Conservation (phyloP, 2,329 filamentous ascomycete genomes). For the Alternaria novae-zelandiae region DNA sequence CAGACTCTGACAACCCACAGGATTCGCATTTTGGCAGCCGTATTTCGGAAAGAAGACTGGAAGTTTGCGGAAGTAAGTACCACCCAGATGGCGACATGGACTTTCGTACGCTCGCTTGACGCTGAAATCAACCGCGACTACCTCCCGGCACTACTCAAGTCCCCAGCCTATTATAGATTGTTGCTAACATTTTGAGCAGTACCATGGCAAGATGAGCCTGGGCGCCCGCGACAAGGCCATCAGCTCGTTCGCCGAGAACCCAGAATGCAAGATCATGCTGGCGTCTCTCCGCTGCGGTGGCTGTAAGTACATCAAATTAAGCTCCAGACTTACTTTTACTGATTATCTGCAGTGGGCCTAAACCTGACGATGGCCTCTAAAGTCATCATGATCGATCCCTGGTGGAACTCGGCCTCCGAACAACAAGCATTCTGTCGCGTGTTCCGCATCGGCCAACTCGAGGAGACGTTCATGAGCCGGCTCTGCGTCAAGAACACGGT, state of each 20-base stretch:
- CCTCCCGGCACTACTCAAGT: neutral
- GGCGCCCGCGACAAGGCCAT: conserved; percentile 56
- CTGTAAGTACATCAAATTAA: conserved; percentile 19
- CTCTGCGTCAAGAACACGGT: conserved; percentile 64
- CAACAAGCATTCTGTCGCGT: conserved; percentile 71
- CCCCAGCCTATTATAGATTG: neutral
- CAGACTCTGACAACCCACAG: conserved; percentile 21
- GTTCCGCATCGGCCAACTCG: conserved; percentile 68
- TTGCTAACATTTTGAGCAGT: conserved; percentile 34
- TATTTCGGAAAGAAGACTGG: conserved; percentile 54
- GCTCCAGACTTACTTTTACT: neutral
- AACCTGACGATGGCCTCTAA: conserved; percentile 64
- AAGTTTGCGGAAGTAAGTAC: conserved; percentile 41
- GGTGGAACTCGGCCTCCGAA: conserved; percentile 68
- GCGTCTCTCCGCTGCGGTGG: conserved; percentile 65
- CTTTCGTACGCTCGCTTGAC: neutral
- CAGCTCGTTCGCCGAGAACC: conserved; percentile 53
- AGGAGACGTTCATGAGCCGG: conserved; percentile 65
- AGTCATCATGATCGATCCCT: conserved; percentile 57
- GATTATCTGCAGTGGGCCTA: conserved; percentile 50
- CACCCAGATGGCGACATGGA: neutral
- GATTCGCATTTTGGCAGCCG: conserved; percentile 50
- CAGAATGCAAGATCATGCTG: conserved; percentile 57
- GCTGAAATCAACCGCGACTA: neutral
- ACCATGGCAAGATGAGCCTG: conserved; percentile 58